Base-by-base conservation (phyloP, 1,139 yeast species). In the Spencermartinsiella ligniputridi region DNA sequence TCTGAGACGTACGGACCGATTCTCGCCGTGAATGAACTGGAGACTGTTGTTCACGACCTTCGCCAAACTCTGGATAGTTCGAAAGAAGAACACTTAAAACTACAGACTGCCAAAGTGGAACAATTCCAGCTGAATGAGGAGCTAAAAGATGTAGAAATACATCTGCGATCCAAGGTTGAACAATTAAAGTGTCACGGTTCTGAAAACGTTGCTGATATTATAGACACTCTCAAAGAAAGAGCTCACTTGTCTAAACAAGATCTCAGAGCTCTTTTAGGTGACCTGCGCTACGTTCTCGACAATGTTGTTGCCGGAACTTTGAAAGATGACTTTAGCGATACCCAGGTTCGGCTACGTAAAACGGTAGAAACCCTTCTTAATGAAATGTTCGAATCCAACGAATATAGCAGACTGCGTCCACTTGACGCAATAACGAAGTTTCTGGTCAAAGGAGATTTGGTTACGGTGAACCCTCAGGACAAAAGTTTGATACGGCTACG, bases 401-500 rank as follows among this genome's bases (percentile, higher is more conserved):
- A 24, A 3, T 39, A 49, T 9, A 27, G 15, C 12, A 11, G 5
- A 11, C 15, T 27, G 15, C 32, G 15, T 4, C 5, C n/a, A 5
- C 30, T 37, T 11, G 51, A 45, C 29, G 48, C 50, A 0, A 39
- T 54, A 9, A 43, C 51, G n/a, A 44, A 50, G 19, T 53, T 55
- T 39, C 35, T 55, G 24, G 43, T 54, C 16, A 38, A 45, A 12
- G 56, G 57, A 3, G 56, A 53, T 34, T 42, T 54, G 16, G 48
- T 51, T 3, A 52, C 52, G 1, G 37, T 36, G 18, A 42, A 46
- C 15, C 49, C 46, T 3, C 44, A 44, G 3, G 53, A 51, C 32
- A 38, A 51, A 8, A 20, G 44, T 2, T 40, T 22, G 21, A 45
- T 55, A 22, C 44, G 46, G 24, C 45, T 55, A 21, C 44, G 58